phyloP scores from a whole-genome alignment of 164 flowering plant species.

The Vitis labrusca region DNA sequence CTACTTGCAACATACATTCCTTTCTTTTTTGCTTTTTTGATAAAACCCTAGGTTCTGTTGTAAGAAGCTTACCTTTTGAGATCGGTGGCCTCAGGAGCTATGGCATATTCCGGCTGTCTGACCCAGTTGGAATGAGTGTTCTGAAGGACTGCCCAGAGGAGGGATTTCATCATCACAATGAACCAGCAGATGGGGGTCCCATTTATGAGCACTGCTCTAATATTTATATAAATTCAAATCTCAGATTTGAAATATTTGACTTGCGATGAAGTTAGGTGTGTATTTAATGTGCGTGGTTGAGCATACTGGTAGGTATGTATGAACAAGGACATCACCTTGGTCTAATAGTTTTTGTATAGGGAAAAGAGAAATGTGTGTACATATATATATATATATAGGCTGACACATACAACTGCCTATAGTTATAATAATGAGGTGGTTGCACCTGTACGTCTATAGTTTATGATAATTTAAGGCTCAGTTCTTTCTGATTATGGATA shows the following conservation, averaged over 20 bases:
- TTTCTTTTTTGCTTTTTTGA: too few species aligned
- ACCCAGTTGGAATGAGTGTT: conserved; percentile 58
- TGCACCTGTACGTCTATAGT: too few species aligned
- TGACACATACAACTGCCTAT: too few species aligned
- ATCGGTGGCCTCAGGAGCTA: conserved; percentile 40
- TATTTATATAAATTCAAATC: conserved; percentile 62
- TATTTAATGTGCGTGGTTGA: not conserved
- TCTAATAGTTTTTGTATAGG: too few species aligned
- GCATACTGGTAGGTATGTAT: not conserved
- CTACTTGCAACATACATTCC: too few species aligned
- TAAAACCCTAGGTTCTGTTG: too few species aligned
- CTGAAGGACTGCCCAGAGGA: conserved; percentile 58
- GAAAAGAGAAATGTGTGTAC: too few species aligned
- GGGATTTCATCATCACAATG: conserved; percentile 73
- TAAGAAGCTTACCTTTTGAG: not conserved
- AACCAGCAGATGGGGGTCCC: conserved; percentile 62
- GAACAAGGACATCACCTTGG: too few species aligned
- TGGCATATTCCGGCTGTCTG: conserved; percentile 69
- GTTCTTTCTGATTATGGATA: too few species aligned
- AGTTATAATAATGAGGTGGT: too few species aligned
- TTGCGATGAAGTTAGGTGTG: conserved; percentile 35
- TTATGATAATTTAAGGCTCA: too few species aligned
- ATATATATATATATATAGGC: too few species aligned
- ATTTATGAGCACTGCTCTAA: conserved; percentile 67
- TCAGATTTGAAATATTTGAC: conserved; percentile 79